Base-by-base conservation (phyloP, 2,329 filamentous ascomycete species). In the Aureobasidium sp. region DNA sequence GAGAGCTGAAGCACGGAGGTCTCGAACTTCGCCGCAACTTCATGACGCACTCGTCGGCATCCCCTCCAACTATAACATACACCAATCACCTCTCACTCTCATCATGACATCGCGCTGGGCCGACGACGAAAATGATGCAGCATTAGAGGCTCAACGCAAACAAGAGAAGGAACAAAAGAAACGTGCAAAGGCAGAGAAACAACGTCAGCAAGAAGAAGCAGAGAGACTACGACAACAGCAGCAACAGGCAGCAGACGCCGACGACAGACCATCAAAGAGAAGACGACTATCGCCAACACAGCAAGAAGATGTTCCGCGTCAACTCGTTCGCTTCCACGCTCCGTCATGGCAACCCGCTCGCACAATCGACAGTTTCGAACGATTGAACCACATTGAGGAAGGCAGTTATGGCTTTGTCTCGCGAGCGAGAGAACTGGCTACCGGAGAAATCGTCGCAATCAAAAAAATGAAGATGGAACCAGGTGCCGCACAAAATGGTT, bases 391-490 rank as follows among this genome's bases (percentile, higher is more conserved):
- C 76, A 99, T 99, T 73, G 96, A 98, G 79, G 96, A 99, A 82
- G 96, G 96, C 42, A 94, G 94, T 11, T 99, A 99, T 79, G 96
- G 96, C 53, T 95, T 91, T 88, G 96, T 99, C 6, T 95, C 95
- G 64, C 87, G 96, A 66, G 96, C 94, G 15, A 90, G 86, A 68
- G 91, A 97, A 72, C 84, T 87, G 38, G 81, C 84, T 5, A 95
- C 93, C 0, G 92, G 93, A 40, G 88, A 91, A 66, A 87, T 99
- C 9, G 95, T 98, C 25, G 96, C 96, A 18, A 83, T 99, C 70
- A 99, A 99, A 84, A 91, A 94, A 75, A 85, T 98, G 65, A 99
- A 99, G 84, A 89, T 97, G 79, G 93, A 98, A 66, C 94, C 97
- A 77, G 75, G 72, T 7, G 43, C 62, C 36, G 53, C 56, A 4